Conservation (phyloP, 805 yeast species). For the Starmerella bombicola region DNA sequence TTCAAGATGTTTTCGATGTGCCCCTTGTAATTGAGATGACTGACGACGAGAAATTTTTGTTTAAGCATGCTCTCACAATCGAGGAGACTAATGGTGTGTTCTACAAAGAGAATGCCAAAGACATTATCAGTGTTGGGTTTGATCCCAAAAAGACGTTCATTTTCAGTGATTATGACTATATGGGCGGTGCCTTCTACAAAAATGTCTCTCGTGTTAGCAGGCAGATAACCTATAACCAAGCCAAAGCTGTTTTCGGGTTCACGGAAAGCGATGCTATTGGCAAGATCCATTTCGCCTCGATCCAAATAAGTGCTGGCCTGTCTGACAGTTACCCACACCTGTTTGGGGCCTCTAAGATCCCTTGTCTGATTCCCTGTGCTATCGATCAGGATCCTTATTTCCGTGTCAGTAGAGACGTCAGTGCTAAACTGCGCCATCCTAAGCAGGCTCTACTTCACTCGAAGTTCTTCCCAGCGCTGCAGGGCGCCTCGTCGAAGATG, state of each 20-base stretch:
- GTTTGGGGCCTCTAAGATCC: slow-evolving; percentile 80
- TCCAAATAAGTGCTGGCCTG: slow-evolving; percentile 92
- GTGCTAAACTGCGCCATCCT: slow-evolving; percentile 75
- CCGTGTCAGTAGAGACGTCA: slow-evolving; percentile 94
- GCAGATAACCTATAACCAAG: slow-evolving; percentile 93
- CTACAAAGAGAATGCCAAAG: slow-evolving; percentile 76
- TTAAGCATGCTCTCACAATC: slow-evolving; percentile 80
- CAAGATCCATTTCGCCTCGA: slow-evolving; percentile 83
- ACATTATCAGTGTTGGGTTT: slow-evolving; percentile 88
- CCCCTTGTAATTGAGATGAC: slow-evolving; percentile 89
- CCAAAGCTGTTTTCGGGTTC: slow-evolving; percentile 93
- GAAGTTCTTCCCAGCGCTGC: slow-evolving; percentile 94
- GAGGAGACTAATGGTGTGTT: slow-evolving; percentile 66
- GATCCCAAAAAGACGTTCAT: slow-evolving; percentile 90
- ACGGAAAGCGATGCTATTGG: slow-evolving; percentile 92
- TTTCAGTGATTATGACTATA: slow-evolving; percentile 81
- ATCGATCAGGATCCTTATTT: slow-evolving; percentile 98
- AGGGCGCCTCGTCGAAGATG: slow-evolving; percentile 95
- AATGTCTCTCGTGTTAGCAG: slow-evolving; percentile 85
- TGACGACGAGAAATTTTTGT: slow-evolving; percentile 92
- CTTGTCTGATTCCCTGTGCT: slow-evolving; percentile 96
- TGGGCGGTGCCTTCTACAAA: slow-evolving; percentile 90
- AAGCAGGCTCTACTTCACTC: slow-evolving; percentile 91
- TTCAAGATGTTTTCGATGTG: slow-evolving; percentile 93
- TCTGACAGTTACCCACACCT: slow-evolving; percentile 93